A percentile compares a stretch with the other conserved stretches of the same genome.
phyloP scores from a whole-genome alignment of 768 basidiomycete genomes.

The Favolaschia claudopus region DNA sequence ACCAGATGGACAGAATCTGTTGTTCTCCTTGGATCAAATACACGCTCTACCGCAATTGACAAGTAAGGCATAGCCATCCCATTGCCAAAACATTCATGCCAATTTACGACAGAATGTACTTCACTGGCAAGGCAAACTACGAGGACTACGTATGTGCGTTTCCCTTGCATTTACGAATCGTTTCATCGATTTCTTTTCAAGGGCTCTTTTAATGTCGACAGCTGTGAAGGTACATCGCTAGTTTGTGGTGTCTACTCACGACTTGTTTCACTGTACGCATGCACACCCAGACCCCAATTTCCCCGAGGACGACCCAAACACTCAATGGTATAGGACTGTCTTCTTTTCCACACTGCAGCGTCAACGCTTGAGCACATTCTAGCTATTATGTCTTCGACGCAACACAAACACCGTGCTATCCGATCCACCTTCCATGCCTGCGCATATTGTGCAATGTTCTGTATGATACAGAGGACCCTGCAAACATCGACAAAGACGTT shows the following conservation, averaged over 20 bases:
- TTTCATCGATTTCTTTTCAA: neutral
- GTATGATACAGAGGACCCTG: neutral
- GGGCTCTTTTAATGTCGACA: neutral
- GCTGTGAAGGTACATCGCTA: neutral
- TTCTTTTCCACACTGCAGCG: neutral
- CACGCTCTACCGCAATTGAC: neutral
- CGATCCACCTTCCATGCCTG: neutral
- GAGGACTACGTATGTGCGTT: slow-evolving; percentile 1
- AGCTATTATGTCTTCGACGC: neutral
- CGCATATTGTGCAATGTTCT: neutral
- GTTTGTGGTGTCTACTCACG: neutral
- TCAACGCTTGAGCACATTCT: neutral
- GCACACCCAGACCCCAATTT: neutral
- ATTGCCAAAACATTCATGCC: neutral
- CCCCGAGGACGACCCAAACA: neutral
- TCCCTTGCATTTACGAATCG: neutral
- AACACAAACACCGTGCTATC: neutral
- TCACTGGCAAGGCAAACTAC: neutral
- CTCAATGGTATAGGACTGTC: neutral
- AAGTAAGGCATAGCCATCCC: too few relatives aligned
- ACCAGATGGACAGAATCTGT: neutral
- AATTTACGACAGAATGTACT: neutral
- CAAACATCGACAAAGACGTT: neutral
- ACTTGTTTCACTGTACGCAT: neutral
- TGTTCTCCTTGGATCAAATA: neutral